Base-by-base conservation (phyloP, 164 flowering plant genomes). In the grape (Vitis vinifera) region DNA sequence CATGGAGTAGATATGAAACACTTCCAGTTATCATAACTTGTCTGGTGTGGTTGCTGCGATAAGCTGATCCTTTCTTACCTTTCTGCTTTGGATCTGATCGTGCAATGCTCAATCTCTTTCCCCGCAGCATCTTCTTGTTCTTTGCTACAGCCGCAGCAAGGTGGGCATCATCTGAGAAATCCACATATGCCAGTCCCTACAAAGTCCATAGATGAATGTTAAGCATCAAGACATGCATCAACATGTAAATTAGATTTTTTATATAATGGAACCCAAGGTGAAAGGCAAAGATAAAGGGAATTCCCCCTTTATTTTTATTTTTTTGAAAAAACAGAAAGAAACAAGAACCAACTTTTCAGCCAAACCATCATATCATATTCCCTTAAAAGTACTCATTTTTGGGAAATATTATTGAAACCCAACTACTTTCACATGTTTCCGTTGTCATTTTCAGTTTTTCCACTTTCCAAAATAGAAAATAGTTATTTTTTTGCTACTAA, bases 171-270 rank as follows among this genome's bases (percentile, higher is more conserved):
- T 90, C 91, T 1, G 74, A 72, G 77, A 95, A 95, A 74, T 95
- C 99, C 73, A 91, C 93, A 76, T 93, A 93, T 27, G 99, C 98
- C 55, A 95, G 74, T 50, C 99, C 97, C 98, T 95, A 27, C 70
- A 74, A 11, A 56, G 62, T 16, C 16, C 44, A 66, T 52, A 10
- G 15, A 37, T 30, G 44, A 10, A 8, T 12, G 31, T 19, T 23
- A n/a, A 67, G 44, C 3, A 19, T 71, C 5, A 67, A 31, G 19
- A 50, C 11, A 9, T 23, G 23, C 60, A 37, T 17, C n/a, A 29
- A 4, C 12, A 53, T 10, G 30, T 9, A 65, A 51, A 37, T 37
- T 37, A 37, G 7, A 37, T 6, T 37, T 37, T 37, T 37, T 37
- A 17, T 17, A 17, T 17, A 17, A 17, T 17, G 19, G 19, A 17